Evolutionary conservation across 2,329 filamentous ascomycete species (phyloP).

Genomic region (Cadophora luteo-olivacea): DNA sequence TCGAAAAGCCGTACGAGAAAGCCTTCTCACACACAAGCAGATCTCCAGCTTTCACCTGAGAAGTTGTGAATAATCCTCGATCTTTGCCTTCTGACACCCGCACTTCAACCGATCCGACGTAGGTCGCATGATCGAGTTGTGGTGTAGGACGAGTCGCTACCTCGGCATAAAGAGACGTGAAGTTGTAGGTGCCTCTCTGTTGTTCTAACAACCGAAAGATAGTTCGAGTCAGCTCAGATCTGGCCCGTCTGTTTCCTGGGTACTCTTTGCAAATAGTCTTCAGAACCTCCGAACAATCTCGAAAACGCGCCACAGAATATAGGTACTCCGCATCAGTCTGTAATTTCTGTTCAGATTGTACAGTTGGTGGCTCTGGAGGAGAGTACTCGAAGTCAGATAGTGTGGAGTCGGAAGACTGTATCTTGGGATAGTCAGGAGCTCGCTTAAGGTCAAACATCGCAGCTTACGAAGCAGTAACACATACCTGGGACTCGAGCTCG

Average conservation of each 20-base stretch:
- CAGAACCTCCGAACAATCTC: constrained; percentile 23
- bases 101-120: neutral
- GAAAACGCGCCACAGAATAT: constrained; percentile 25
- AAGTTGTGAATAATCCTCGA: too few relatives aligned
- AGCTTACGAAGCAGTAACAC: neutral
- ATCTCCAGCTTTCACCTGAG: too few relatives aligned
- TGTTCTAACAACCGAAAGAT: constrained; percentile 27
- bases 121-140: constrained; percentile 31
- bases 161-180: constrained; percentile 28
- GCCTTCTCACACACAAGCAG: too few relatives aligned
- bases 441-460: neutral
- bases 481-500: neutral
- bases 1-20: too few relatives aligned
- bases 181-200: constrained; percentile 29
- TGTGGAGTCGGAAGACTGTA: neutral
- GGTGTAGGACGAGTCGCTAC: constrained; percentile 21
- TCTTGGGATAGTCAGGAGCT: neutral
- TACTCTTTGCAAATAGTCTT: constrained; percentile 19
- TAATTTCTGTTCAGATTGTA: neutral
- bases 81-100: too few relatives aligned
- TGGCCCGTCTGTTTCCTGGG: constrained; percentile 21
- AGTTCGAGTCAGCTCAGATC: constrained; percentile 15
- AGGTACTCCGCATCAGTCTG: neutral
- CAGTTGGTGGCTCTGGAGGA: neutral
- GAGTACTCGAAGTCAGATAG: constrained; percentile 3